Base-by-base conservation (phyloP, 306 rosid species). In the Senna siamea region DNA sequence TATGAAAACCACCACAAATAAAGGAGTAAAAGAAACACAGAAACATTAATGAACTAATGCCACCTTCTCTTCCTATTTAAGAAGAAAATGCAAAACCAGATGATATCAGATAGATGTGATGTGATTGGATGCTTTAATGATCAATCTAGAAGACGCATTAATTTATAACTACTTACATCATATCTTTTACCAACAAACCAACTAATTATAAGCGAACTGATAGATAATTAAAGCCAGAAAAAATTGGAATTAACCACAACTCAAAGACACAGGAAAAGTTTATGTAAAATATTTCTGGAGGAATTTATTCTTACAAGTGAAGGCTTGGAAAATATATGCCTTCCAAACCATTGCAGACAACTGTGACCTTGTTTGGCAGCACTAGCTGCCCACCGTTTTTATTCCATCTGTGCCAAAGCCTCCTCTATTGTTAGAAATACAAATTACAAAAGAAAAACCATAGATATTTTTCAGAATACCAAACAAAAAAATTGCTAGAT, bases 261-360 rank as follows among this genome's bases (percentile, higher is more conserved):
- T 56, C 11, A 38, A 51, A 10, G 37, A 54, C 17, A 15, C 17
- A 15, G 9, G 18, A 48, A 11, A 69, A 53, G 34, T n/a, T 22
- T 17, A 20, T 48, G 67, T 23, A 53, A 55, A 61, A 77, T 41
- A 34, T 13, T 79, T 55, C 7, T 67, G 62, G 76, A 50, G 54
- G 13, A 38, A 64, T 23, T 51, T 67, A 20, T 26, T 77, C 98
- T 89, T 89, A 93, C 98, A 74, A 76, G 86, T 93, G 98, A 82
- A 93, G 97, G 83, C 97, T 91, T 54, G 98, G 93, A 89, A 91
- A 91, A 78, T 93, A 93, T 82, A 81, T 61, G 84, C 98, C 98
- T 84, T 93, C 90, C 78, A 93, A 85, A 38, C 87, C 87, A 64
- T 91, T 91, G 90, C 97, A 91, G 79, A 93, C 83, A 79, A 93